Evolutionary conservation across 345 rosid genomes (phyloP).

Genomic region (Theobroma cacao): DNA sequence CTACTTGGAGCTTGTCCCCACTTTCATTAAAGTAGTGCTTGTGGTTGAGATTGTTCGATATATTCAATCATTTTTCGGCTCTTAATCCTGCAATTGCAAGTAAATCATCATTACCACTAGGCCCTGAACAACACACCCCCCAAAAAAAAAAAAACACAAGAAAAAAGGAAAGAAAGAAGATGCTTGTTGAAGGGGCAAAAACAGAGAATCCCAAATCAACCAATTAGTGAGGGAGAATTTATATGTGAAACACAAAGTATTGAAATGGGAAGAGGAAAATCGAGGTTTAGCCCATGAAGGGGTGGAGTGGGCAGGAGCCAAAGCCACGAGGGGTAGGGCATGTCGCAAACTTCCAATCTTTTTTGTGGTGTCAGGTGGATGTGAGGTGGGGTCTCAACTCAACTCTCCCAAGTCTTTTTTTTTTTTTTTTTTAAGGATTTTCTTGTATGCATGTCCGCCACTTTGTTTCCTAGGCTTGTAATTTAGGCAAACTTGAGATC

Average conservation of each 20-base stretch:
- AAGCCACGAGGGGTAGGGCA: neutral
- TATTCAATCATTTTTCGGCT: neutral
- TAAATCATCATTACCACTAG: neutral
- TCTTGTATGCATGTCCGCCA: neutral
- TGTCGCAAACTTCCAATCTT: neutral
- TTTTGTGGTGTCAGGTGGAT: neutral
- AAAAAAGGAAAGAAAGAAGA: neutral
- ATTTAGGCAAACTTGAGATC: neutral
- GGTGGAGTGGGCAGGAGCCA: neutral
- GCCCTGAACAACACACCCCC: too few relatives aligned
- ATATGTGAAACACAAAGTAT: neutral
- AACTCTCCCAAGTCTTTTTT: neutral
- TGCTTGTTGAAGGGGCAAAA: neutral
- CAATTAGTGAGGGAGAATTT: neutral
- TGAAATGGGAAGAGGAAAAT: neutral
- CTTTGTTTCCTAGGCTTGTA: neutral
- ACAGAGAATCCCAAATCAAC: neutral
- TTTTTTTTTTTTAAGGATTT: too few relatives aligned
- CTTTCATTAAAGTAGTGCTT: too few relatives aligned
- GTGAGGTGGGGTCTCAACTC: neutral
- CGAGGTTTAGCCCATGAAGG: neutral
- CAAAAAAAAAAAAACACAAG: neutral
- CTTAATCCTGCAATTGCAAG: neutral
- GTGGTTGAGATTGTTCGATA: too few relatives aligned
- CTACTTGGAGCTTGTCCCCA: too few relatives aligned